A percentile compares a stretch with the other conserved stretches of the same genome.
Conservation (phyloP, 805 yeast genomes). For the Debaryomyces maramus region DNA sequence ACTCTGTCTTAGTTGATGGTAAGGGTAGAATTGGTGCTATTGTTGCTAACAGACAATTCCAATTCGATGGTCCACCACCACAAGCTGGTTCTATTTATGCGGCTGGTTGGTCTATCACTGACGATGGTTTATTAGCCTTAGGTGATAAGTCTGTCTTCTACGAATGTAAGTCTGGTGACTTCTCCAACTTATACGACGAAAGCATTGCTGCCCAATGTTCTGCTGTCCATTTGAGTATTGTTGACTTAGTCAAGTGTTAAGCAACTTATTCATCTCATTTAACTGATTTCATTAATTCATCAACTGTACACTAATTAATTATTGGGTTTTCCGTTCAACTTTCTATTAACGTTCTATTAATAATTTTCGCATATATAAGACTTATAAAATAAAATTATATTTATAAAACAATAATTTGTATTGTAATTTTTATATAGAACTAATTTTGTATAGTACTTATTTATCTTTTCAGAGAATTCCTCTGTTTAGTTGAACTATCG, state of each 20-base stretch:
- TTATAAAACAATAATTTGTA: too few relatives aligned
- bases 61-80: constrained; percentile 79
- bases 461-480: constrained; percentile 32
- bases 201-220: constrained; percentile 59
- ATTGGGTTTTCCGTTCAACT: background rate
- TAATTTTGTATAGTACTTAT: too few relatives aligned
- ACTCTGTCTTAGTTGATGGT: constrained; percentile 32
- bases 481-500: constrained; percentile 21
- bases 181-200: constrained; percentile 77
- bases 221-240: constrained; percentile 59
- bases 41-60: constrained; percentile 67
- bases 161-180: constrained; percentile 74
- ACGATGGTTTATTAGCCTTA: constrained; percentile 48
- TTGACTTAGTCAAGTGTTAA: constrained; percentile 58
- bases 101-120: constrained; percentile 58
- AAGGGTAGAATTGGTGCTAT: constrained; percentile 45
- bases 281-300: background rate
- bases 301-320: background rate
- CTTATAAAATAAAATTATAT: too few relatives aligned
- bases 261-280: background rate
- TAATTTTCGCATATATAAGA: constrained; percentile 4
- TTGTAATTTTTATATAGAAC: too few relatives aligned
- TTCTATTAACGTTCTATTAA: background rate
- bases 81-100: constrained; percentile 74
- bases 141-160: constrained; percentile 63